Evolutionary conservation across 2,329 filamentous ascomycete species (phyloP), one percentile per base, ranked within the genome.

Genomic region (Tympanopsis confertula): DNA sequence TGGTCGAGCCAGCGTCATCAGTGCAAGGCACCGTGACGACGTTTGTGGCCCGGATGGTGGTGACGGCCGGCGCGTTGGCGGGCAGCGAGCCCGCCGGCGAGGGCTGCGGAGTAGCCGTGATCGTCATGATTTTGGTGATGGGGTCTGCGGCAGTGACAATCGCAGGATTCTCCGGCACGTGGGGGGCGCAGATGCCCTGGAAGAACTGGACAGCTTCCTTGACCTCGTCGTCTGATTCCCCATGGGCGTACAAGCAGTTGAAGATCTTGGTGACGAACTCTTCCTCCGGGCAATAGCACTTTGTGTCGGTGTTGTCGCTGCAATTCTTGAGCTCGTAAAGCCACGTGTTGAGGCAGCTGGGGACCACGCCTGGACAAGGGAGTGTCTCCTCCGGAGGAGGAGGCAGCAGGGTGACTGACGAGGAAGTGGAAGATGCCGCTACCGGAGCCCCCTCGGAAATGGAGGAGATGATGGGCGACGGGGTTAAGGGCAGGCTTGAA

Each of bases 341-440:
- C 85, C 86, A 95, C 51, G 87, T 93, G 74, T 89, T 91, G 63
- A 96, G 66, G 69, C 89, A 96, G 54, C 77, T 77, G 45, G 89
- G 88, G 36, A 95, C 80, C 35, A 88, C 73, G 19, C 68, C 62
- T 41, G 87, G 86, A 62, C 77, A 75, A 41, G 67, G 63, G 30
- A 70, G 61, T 55, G 12, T 60, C 53, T 35, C 68, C 57, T 26
- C 48, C 47, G 28, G 57, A 42, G 19, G 56, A 49, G 35, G 39
- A 41, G 40, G n/a, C 22, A n/a, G 22, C 22, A n/a, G n/a, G 22
- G 22, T 7, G 7, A n/a, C n/a, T 7, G 22, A n/a, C 7, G 22
- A 26, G 22, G 22, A 26, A 33, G 30, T 7, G 15, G 15, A 33
- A 15, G 30, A 15, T 17, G 7, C 12, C 15, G 30, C 15, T 17